Percentiles rank a stretch among this genome's conserved stretches.
These are phyloP conservation scores for Kondoa malvinella DNA, from an alignment of 768 basidiomycete genomes.

Conservation along the genomic window DNA sequence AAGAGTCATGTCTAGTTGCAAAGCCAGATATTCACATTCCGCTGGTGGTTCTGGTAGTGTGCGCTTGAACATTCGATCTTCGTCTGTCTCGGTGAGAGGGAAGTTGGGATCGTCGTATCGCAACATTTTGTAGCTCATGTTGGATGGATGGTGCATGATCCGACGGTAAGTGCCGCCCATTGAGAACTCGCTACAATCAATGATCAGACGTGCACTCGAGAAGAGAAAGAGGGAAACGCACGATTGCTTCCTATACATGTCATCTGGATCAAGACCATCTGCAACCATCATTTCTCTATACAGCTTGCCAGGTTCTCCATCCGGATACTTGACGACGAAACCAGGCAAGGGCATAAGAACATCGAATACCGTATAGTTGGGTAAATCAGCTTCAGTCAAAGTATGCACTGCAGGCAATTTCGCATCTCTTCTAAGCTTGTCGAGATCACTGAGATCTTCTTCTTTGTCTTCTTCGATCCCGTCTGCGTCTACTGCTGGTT, in stretches of 20 bases:
- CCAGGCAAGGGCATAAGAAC: constrained; percentile 96
- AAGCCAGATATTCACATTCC: constrained; percentile 67
- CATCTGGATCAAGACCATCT: constrained; percentile 79
- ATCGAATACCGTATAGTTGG: constrained; percentile 75
- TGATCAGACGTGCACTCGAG: constrained; percentile 14
- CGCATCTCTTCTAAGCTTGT: constrained; percentile 14
- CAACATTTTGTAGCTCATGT: constrained; percentile 63
- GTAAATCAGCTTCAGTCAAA: constrained; percentile 56
- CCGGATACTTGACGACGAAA: constrained; percentile 81
- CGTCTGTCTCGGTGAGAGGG: constrained; percentile 80
- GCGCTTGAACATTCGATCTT: constrained; percentile 71
- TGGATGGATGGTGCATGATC: constrained; percentile 67
- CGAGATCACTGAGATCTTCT: constrained; percentile 9
- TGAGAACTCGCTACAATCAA: constrained; percentile 33
- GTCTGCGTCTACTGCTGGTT: constrained; percentile 9
- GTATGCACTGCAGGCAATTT: constrained; percentile 45
- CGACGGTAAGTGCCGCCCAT: constrained; percentile 84
- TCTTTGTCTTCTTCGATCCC: constrained; percentile 26
- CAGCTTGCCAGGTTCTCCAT: constrained; percentile 64
- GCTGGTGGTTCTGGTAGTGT: constrained; percentile 48
- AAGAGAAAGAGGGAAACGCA: constrained; percentile 32
- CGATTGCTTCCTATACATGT: constrained; percentile 81
- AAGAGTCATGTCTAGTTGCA: constrained; percentile 69
- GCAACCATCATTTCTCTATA: constrained; percentile 62
- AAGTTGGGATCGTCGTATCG: constrained; percentile 88